Base-by-base conservation (phyloP, 2,329 filamentous ascomycete genomes). In the Colletotrichum sp. region DNA sequence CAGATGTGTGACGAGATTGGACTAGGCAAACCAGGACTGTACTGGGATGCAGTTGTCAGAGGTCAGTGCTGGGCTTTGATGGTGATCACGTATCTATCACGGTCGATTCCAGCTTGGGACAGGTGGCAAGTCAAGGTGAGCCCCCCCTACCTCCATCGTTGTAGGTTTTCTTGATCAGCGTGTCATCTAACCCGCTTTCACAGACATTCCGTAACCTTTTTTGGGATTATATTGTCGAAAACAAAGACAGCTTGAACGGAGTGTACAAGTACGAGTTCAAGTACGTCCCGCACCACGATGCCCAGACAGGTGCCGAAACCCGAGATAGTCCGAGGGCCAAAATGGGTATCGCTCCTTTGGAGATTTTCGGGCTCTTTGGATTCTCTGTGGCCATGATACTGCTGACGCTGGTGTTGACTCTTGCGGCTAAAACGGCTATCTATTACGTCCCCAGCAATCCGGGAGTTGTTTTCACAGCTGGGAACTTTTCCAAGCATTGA, bases 11-110 rank as follows among this genome's bases (percentile, higher is more conserved):
- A 64, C 14, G 21, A 43, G 4, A 38, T 64, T 16, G 61, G 61
- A 7, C 21, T 64, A 10, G 61, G 61, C 14, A 38, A 38, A 9
- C 34, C 61, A 8, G 61, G 61, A 8, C 14, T 64, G 24, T 64
- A 64, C 34, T 38, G 34, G 32, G 32, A 64, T 24, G 21, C 34
- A 12, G 32, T 38, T 18, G 32, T 64, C 5, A 38, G 61, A 26
- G 61, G 61, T 36, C 34, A 38, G 32, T 48, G 61, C 14, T 64
- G 61, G 61, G 34, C 55, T 58, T 13, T 58, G 18, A 28, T 58
- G 55, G 55, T 28, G 26, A 58, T 58, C 16, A 58, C 55, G 2
- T 58, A 58, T 28, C 55, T 58, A 1, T 58, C 55, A 58, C n/a
- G 55, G 2, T 58, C 55, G 13, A 58, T 58, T 14, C 55, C 55